phyloP scores from a whole-genome alignment of 768 basidiomycete species.

The Pleurotus tuber-regium region DNA sequence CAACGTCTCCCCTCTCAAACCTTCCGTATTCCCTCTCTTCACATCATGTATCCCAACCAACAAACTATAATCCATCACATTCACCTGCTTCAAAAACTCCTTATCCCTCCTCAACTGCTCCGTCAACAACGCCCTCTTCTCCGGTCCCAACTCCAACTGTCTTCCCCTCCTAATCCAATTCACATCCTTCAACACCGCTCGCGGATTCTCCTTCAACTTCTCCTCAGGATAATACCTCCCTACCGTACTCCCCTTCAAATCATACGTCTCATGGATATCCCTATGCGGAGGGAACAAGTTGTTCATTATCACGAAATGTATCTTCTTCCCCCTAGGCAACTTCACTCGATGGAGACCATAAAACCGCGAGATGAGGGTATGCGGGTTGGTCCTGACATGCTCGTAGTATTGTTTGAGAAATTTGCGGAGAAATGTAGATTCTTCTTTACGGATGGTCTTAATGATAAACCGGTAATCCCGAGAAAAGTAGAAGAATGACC shows the following conservation, averaged over 20 bases:
- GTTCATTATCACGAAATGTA: constrained; percentile 99
- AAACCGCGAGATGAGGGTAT: constrained; percentile 90
- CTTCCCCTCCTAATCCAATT: constrained; percentile 90
- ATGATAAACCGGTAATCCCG: constrained; percentile 99
- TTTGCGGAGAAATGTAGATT: constrained; percentile 88
- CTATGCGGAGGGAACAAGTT: constrained; percentile 97
- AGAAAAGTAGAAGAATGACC: constrained; percentile 99
- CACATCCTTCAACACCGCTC: constrained; percentile 91
- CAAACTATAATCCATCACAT: constrained; percentile 96
- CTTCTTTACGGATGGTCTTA: constrained; percentile 94
- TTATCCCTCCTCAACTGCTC: constrained; percentile 90
- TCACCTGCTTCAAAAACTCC: constrained; percentile 76
- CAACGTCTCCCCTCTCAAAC: constrained; percentile 85
- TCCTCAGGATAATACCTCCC: constrained; percentile 88
- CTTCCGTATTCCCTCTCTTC: constrained; percentile 87
- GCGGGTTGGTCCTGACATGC: constrained; percentile 88
- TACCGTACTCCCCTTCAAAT: constrained; percentile 93
- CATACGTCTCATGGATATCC: constrained; percentile 97
- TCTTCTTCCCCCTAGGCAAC: constrained; percentile 88
- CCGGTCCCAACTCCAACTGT: constrained; percentile 88
- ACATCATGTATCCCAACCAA: constrained; percentile 94
- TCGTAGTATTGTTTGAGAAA: constrained; percentile 83
- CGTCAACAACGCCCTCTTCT: constrained; percentile 86
- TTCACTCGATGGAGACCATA: constrained; percentile 98
- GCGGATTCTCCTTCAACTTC: constrained; percentile 72